Percentiles rank a stretch among this genome's conserved stretches.
phyloP scores from a whole-genome alignment of 495 filamentous ascomycete species.

The Hamigera avellanea region DNA sequence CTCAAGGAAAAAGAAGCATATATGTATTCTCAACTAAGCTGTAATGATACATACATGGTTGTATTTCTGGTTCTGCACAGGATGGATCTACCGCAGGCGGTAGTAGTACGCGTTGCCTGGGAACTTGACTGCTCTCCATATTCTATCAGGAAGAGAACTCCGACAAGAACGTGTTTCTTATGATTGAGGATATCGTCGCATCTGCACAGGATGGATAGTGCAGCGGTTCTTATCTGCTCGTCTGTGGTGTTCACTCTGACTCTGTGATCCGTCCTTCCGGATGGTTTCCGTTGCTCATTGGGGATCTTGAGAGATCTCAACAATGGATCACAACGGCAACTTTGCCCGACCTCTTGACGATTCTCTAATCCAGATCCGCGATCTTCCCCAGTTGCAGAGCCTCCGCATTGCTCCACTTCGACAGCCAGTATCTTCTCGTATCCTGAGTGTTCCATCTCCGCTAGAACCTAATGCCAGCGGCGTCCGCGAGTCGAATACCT shows the following conservation, averaged over 20 bases:
- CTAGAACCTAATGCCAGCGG: constrained; percentile 36
- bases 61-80: no score
- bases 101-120: no score
- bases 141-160: no score
- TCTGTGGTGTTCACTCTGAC: constrained; percentile 4
- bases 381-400: constrained; percentile 30
- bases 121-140: no score
- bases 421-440: constrained; percentile 33
- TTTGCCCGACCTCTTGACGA: constrained; percentile 27
- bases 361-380: constrained; percentile 23
- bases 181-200: background rate
- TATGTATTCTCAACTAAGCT: no score
- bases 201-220: constrained; percentile 1
- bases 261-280: background rate
- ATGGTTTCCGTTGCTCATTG: constrained; percentile 1
- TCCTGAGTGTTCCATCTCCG: constrained; percentile 30
- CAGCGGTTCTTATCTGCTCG: background rate
- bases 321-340: constrained; percentile 23
- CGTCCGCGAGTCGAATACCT: constrained; percentile 18
- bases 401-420: constrained; percentile 40
- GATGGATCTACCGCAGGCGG: no score
- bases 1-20: no score
- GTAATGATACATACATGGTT: no score
- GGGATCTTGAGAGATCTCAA: constrained; percentile 3
- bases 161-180: no score